Evolutionary conservation across 1,139 yeast species (phyloP).

Genomic region (Kazachstania sp.): DNA sequence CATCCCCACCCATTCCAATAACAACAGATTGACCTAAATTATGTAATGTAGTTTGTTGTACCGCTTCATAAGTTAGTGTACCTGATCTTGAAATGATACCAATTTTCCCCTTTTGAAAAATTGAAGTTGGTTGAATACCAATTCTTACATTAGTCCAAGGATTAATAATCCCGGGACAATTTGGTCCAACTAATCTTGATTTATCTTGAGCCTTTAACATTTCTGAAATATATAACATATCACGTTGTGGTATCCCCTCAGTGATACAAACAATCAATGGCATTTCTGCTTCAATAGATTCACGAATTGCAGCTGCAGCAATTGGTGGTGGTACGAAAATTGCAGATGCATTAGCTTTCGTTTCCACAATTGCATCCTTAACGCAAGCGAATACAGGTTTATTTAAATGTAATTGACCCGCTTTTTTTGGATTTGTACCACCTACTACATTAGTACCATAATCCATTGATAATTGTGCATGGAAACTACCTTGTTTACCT

Average conservation of each 20-base stretch:
- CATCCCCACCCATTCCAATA: conserved; percentile 99
- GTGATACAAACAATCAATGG: conserved; percentile 94
- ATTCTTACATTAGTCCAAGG: conserved; percentile 91
- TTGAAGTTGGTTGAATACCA: conserved; percentile 95
- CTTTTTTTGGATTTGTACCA: conserved; percentile 98
- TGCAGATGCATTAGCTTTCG: conserved; percentile 90
- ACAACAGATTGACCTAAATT: conserved; percentile 96
- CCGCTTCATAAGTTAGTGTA: conserved; percentile 98
- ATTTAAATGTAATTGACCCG: conserved; percentile 82
- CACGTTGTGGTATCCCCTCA: conserved; percentile 98
- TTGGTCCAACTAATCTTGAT: conserved; percentile 97
- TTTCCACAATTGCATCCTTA: conserved; percentile 73
- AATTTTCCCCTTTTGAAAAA: conserved; percentile 87
- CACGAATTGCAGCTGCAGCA: conserved; percentile 93
- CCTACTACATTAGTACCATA: conserved; percentile 95
- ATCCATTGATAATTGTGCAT: conserved; percentile 88
- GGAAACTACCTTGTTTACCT: conserved; percentile 96
- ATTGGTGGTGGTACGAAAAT: conserved; percentile 96
- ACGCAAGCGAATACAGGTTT: conserved; percentile 85
- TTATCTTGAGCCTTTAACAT: conserved; percentile 87
- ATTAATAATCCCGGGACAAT: conserved; percentile 97
- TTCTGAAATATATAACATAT: conserved; percentile 93
- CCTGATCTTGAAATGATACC: conserved; percentile 97
- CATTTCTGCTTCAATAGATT: conserved; percentile 95
- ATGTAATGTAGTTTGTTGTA: conserved; percentile 92